phyloP scores from a whole-genome alignment of 163 green algal genomes.

The Prototheca wickerhamii region DNA sequence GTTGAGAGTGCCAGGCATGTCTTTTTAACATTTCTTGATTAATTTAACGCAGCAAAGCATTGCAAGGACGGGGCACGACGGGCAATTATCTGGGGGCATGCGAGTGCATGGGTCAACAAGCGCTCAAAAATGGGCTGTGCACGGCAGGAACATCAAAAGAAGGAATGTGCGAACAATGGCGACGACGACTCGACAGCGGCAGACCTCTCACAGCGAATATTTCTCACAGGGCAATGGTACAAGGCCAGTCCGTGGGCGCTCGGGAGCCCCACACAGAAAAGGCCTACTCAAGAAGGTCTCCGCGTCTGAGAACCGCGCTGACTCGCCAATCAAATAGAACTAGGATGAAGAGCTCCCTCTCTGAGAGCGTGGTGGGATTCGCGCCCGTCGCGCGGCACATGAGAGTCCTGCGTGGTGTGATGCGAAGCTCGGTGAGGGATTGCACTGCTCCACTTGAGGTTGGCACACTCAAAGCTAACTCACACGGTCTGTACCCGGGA shows the following conservation, averaged over 20 bases:
- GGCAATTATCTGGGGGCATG: background rate
- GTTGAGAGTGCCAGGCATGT: no score
- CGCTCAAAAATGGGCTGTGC: no score
- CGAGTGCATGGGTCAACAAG: no score
- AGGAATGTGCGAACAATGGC: background rate
- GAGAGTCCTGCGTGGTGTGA: conserved; percentile 14
- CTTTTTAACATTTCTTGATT: no score
- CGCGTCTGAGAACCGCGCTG: conserved; percentile 11
- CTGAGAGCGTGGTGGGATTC: conserved; percentile 5
- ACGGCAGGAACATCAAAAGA: no score
- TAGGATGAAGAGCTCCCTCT: conserved; percentile 21
- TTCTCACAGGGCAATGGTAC: background rate
- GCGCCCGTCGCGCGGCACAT: conserved; percentile 21
- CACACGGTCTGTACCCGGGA: no score
- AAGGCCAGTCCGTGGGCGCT: background rate
- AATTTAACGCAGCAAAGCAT: background rate
- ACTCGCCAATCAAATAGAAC: conserved; percentile 30
- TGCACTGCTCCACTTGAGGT: no score
- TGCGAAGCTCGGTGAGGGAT: background rate
- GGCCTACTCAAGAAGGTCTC: conserved; percentile 14
- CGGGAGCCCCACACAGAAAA: background rate
- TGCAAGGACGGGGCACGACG: background rate
- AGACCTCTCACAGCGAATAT: background rate
- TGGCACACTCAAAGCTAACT: no score
- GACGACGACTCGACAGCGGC: background rate